A percentile compares a stretch with the other conserved stretches of the same genome.
phyloP scores from a whole-genome alignment of 257 asterid species.

The Solanum bukasovii region DNA sequence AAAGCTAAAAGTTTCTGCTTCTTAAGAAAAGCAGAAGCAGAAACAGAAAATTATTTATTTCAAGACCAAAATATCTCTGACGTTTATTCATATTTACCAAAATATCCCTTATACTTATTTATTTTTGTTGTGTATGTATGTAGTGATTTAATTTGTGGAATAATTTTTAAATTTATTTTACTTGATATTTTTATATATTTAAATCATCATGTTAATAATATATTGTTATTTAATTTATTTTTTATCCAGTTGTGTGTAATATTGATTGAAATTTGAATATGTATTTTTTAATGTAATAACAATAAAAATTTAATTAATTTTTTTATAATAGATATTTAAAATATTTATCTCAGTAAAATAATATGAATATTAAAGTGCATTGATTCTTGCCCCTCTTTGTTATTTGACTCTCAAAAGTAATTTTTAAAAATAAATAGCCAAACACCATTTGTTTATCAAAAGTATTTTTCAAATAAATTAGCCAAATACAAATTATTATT shows the following conservation, averaged over 20 bases:
- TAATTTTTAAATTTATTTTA: too few relatives aligned
- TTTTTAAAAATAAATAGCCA: background rate
- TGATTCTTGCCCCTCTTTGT: background rate
- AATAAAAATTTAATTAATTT: too few relatives aligned
- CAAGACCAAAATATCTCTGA: too few relatives aligned
- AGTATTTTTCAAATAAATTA: too few relatives aligned
- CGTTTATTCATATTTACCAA: background rate
- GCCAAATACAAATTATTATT: too few relatives aligned
- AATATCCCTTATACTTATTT: too few relatives aligned
- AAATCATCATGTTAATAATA: background rate
- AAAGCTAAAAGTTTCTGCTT: background rate
- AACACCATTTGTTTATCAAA: background rate
- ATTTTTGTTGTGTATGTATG: background rate
- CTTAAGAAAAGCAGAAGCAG: background rate
- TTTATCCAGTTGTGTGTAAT: too few relatives aligned
- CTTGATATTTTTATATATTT: background rate
- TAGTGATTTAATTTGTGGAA: background rate
- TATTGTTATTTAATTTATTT: too few relatives aligned
- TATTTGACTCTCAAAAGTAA: background rate
- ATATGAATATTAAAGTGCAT: background rate
- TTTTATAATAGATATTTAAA: too few relatives aligned
- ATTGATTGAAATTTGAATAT: background rate
- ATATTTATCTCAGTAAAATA: background rate
- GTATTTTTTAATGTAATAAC: background rate
- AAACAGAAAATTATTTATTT: too few relatives aligned